Conservation (phyloP, 23 red algal genomes). For the Gracilariopsis chorda region DNA sequence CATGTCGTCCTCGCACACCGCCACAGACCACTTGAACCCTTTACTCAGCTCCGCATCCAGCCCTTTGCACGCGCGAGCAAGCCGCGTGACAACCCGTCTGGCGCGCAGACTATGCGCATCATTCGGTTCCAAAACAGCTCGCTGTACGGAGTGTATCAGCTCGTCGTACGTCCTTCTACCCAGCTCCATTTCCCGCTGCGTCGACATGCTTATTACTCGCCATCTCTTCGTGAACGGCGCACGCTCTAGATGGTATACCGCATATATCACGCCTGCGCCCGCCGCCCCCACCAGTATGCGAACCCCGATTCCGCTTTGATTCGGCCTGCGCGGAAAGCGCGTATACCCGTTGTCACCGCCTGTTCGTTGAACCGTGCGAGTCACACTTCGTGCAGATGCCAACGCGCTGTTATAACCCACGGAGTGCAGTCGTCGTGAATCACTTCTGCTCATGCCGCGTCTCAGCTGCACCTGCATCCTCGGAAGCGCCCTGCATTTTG, state of each 20-base stretch:
- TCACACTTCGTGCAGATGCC: too few species aligned
- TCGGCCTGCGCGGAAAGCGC: too few species aligned
- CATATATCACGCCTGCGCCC: neutral
- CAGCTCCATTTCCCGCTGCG: slow-evolving; percentile 59
- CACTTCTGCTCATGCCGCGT: too few species aligned
- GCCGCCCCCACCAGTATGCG: neutral
- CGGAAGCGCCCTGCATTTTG: too few species aligned
- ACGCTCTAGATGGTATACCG: slow-evolving; percentile 13
- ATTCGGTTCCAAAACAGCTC: neutral
- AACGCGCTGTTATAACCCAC: too few species aligned
- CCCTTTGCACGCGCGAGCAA: slow-evolving; percentile 54
- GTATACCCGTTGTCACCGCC: too few species aligned
- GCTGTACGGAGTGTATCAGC: slow-evolving; percentile 2
- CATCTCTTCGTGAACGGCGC: slow-evolving; percentile 82
- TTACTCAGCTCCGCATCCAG: slow-evolving; percentile 6
- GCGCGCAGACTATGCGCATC: slow-evolving; percentile 43
- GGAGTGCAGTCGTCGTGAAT: too few species aligned
- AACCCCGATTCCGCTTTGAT: too few species aligned
- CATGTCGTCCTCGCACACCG: slow-evolving; percentile 57
- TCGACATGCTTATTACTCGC: slow-evolving; percentile 74
- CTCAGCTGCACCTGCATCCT: too few species aligned
- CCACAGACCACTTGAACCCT: slow-evolving; percentile 87
- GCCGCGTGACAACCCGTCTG: slow-evolving; percentile 37
- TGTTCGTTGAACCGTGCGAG: too few species aligned
- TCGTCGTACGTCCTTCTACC: slow-evolving; percentile 61